Percentiles rank a stretch among this genome's conserved stretches.
These are phyloP conservation scores for Tricholoma matsutake DNA, from an alignment of 768 basidiomycete genomes.

Conservation along the genomic window DNA sequence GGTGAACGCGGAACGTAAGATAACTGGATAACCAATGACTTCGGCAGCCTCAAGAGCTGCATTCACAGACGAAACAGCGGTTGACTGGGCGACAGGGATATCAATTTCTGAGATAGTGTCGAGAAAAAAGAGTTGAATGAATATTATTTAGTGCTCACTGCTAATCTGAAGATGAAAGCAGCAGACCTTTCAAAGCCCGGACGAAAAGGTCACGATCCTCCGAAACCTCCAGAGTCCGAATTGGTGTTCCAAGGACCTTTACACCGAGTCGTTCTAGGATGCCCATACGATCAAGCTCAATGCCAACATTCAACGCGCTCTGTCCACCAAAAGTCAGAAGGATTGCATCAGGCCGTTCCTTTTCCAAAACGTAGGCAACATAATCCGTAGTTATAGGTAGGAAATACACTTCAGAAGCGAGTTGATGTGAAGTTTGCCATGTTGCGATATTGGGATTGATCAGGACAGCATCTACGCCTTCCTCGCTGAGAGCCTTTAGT, in stretches of 20 bases:
- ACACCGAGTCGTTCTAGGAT: constrained; percentile 89
- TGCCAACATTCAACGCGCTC: constrained; percentile 96
- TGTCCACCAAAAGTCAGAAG: constrained; percentile 98
- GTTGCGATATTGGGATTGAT: constrained; percentile 99
- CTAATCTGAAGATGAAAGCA: neutral
- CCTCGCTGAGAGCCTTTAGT: constrained; percentile 94
- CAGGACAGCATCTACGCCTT: constrained; percentile 90
- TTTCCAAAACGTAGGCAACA: constrained; percentile 97
- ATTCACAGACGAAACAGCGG: constrained; percentile 93
- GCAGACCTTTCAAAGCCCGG: constrained; percentile 88
- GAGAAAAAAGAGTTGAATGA: constrained; percentile 4
- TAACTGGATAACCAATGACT: constrained; percentile 94
- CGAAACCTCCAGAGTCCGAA: constrained; percentile 91
- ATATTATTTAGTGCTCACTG: neutral
- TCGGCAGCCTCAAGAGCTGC: constrained; percentile 91
- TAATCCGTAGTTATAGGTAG: constrained; percentile 95
- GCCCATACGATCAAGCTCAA: constrained; percentile 96
- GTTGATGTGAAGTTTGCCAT: constrained; percentile 97
- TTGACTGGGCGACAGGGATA: constrained; percentile 93
- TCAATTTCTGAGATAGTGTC: constrained; percentile 71
- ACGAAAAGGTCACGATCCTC: constrained; percentile 97
- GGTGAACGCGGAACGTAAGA: constrained; percentile 94
- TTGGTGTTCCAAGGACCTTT: constrained; percentile 92
- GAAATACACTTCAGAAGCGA: constrained; percentile 97
- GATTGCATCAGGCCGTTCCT: constrained; percentile 96